A percentile compares a stretch with the other conserved stretches of the same genome.
Conservation (phyloP, 2,329 filamentous ascomycete species). For the Fusarium sp. region DNA sequence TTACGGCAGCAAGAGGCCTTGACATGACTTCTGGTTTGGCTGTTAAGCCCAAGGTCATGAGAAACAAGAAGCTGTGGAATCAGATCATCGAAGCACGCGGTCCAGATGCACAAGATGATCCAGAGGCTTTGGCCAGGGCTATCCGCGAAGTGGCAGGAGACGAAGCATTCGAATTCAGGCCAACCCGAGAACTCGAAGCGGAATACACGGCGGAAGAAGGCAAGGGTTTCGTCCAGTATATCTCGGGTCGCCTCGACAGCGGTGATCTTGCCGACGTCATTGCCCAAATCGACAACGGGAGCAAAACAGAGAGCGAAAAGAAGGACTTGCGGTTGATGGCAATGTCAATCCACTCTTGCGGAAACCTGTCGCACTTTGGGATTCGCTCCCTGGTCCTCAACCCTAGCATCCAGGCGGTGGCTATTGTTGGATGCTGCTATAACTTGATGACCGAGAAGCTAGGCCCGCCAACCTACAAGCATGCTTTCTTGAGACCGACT, state of each 20-base stretch:
- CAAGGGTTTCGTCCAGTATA: slow-evolving; percentile 80
- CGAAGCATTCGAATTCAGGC: slow-evolving; percentile 58
- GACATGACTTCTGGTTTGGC: slow-evolving; percentile 86
- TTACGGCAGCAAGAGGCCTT: slow-evolving; percentile 84
- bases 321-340: slow-evolving; percentile 76
- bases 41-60: slow-evolving; percentile 77
- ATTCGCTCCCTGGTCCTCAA: slow-evolving; percentile 89
- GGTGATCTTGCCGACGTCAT: slow-evolving; percentile 78
- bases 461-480: slow-evolving; percentile 87
- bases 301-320: slow-evolving; percentile 35
- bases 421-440: slow-evolving; percentile 98
- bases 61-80: slow-evolving; percentile 85
- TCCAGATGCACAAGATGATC: slow-evolving; percentile 55
- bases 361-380: slow-evolving; percentile 95
- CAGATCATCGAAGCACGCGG: slow-evolving; percentile 58
- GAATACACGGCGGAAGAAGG: slow-evolving; percentile 70
- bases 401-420: slow-evolving; percentile 86
- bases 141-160: slow-evolving; percentile 51
- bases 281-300: slow-evolving; percentile 62
- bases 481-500: slow-evolving; percentile 79
- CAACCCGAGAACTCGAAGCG: slow-evolving; percentile 60
- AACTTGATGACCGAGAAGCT: slow-evolving; percentile 94
- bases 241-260: slow-evolving; percentile 79
- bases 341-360: slow-evolving; percentile 96
- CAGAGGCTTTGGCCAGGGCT: slow-evolving; percentile 48